These are phyloP conservation scores for Talaromyces borbonicus DNA, from an alignment of 495 filamentous ascomycete genomes.

Conservation along the genomic window DNA sequence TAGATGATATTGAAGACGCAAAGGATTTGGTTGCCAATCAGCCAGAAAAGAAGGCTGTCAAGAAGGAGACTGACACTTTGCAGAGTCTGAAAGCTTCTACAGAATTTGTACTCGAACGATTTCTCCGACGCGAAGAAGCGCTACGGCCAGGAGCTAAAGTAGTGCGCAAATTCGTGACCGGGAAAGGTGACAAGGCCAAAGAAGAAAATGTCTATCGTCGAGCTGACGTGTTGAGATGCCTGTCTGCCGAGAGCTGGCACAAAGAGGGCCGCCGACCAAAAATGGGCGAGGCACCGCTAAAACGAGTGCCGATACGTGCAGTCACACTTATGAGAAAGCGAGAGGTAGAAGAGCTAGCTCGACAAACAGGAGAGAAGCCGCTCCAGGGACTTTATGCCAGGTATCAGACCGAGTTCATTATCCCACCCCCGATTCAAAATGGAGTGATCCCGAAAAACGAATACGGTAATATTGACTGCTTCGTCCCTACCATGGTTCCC, in stretches of 20 bases:
- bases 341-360: constrained; percentile 76
- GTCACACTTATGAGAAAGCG: constrained; percentile 82
- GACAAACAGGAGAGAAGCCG: constrained; percentile 69
- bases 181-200: constrained; percentile 54
- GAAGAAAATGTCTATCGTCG: constrained; percentile 75
- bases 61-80: constrained; percentile 65
- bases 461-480: constrained; percentile 96
- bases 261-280: constrained; percentile 80
- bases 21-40: constrained; percentile 64
- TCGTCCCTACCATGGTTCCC: constrained; percentile 87
- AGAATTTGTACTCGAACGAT: constrained; percentile 76
- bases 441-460: constrained; percentile 89
- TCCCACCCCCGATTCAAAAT: constrained; percentile 63
- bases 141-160: constrained; percentile 56
- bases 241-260: constrained; percentile 94
- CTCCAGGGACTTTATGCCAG: constrained; percentile 76
- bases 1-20: constrained; percentile 69
- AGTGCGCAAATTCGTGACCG: constrained; percentile 63
- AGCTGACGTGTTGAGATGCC: constrained; percentile 71
- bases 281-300: constrained; percentile 62
- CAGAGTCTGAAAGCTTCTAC: constrained; percentile 80
- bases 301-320: constrained; percentile 80
- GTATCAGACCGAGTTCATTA: constrained; percentile 90
- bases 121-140: constrained; percentile 89
- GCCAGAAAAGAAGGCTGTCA: constrained; percentile 56